Evolutionary conservation across 2,329 filamentous ascomycete species (phyloP), one percentile per base, ranked within the genome.

Genomic region (Celoporthe dispersa): DNA sequence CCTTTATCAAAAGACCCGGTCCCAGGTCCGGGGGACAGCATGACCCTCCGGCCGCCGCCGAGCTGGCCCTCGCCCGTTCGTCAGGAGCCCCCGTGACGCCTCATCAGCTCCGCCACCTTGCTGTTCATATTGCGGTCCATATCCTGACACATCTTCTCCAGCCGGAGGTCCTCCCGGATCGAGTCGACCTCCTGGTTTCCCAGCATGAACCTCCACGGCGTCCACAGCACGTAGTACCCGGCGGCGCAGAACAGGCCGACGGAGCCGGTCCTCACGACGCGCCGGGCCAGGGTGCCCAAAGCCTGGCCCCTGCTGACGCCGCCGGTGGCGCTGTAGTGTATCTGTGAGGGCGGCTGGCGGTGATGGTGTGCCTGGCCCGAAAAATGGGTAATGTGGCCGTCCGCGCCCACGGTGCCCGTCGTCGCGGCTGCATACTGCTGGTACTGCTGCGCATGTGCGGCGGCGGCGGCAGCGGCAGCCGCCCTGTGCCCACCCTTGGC

Each of bases 81-180:
- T 67, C 64, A n/a, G 6, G 19, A 31, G 2, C 9, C 57, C 9
- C 37, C 59, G 37, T 37, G 53, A 19, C 22, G 35, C 53, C 62
- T 48, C 3, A 69, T 48, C 3, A 71, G 37, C 57, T 71, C 64
- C 4, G 66, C 60, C 59, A 31, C 37, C 55, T 64, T 70, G 37
- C 33, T 53, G 16, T 66, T 35, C 70, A 71, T 61, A 35, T 63
- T 70, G 41, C 53, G 57, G 31, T 71, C 70, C 70, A 71, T 71
- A n/a, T 71, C 68, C 2, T 48, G 35, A 7, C 55, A 66, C n/a
- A 97, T 59, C 3, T 28, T n/a, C 61, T 70, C 66, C 25, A 70
- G 65, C 41, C 70, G 68, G 9, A 66, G 16, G 16, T 71, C 70
- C 14, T 70, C 53, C 33, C 69, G 41, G 33, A 71, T 64, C 14